Percentiles rank a stretch among this genome's conserved stretches.
Conservation (phyloP, 768 basidiomycete genomes). For the Lactifluus rugatus region DNA sequence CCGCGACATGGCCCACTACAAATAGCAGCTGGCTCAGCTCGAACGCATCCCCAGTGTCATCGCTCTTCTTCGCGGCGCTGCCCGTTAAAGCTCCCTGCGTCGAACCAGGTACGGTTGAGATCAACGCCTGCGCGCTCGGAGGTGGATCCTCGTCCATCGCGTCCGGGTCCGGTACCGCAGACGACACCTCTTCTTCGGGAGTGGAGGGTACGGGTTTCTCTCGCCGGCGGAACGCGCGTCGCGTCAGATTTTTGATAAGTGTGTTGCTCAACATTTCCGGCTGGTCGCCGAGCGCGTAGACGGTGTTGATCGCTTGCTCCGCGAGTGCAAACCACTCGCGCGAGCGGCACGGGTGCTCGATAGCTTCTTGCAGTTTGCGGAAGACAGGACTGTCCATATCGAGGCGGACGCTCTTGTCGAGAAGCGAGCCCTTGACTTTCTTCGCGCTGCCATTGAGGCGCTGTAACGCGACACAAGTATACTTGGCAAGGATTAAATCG, state of each 20-base stretch:
- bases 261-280: conserved; percentile 76
- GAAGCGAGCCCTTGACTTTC: conserved; percentile 92
- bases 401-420: conserved; percentile 76
- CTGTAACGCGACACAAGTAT: conserved; percentile 89
- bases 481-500: conserved; percentile 83
- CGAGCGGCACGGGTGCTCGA: conserved; percentile 70
- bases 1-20: conserved; percentile 90
- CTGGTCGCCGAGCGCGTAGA: conserved; percentile 89
- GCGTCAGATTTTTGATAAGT: conserved; percentile 75
- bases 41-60: conserved; percentile 73
- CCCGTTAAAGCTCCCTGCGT: neutral
- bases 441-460: conserved; percentile 90
- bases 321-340: conserved; percentile 97
- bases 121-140: conserved; percentile 21
- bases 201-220: conserved; percentile 19
- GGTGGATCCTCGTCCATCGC: conserved; percentile 48
- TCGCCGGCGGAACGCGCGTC: conserved; percentile 45
- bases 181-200: conserved; percentile 16
- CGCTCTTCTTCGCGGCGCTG: conserved; percentile 18
- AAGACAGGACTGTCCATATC: conserved; percentile 87
- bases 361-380: conserved; percentile 66
- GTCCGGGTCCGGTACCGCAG: conserved; percentile 32
- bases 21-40: conserved; percentile 90
- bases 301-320: conserved; percentile 93
- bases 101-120: conserved; percentile 13